Percentiles rank a stretch among this genome's conserved stretches.
Evolutionary conservation across 306 rosid species (phyloP).

Genomic region (Malus asiatica): DNA sequence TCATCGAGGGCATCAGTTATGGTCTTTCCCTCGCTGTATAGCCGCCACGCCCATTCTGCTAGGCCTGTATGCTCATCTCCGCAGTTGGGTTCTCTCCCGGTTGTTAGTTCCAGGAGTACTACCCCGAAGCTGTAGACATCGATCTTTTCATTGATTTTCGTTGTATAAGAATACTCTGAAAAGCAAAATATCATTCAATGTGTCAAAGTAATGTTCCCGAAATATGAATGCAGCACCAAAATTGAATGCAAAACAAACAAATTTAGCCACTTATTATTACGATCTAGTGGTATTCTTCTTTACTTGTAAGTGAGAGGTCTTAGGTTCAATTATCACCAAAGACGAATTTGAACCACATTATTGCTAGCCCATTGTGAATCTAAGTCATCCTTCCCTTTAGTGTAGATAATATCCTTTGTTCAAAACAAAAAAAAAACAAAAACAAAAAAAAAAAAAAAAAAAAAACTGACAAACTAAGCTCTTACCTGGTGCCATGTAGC

Average conservation of each 20-base stretch:
- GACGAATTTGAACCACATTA: too few relatives aligned
- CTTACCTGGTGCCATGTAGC: slow-evolving; percentile 89
- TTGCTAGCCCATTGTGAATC: too few relatives aligned
- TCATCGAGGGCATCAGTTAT: slow-evolving; percentile 44
- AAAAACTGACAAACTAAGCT: neutral
- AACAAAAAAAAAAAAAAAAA: neutral
- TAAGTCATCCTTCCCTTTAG: too few relatives aligned
- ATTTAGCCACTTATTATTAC: too few relatives aligned
- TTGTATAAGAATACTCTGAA: slow-evolving; percentile 68
- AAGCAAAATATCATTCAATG: slow-evolving; percentile 6
- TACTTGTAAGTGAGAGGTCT: too few relatives aligned
- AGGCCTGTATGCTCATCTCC: slow-evolving; percentile 46
- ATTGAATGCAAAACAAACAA: neutral
- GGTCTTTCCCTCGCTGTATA: slow-evolving; percentile 41
- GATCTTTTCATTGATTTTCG: slow-evolving; percentile 61
- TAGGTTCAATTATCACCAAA: too few relatives aligned
- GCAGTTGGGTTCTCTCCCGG: slow-evolving; percentile 56
- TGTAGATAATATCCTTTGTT: too few relatives aligned
- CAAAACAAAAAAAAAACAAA: too few relatives aligned
- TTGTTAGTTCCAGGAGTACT: slow-evolving; percentile 71
- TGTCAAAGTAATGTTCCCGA: neutral
- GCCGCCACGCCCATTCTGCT: slow-evolving; percentile 75
- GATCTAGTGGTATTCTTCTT: too few relatives aligned
- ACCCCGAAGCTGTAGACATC: slow-evolving; percentile 85
- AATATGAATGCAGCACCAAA: neutral